Base-by-base conservation (phyloP, 495 filamentous ascomycete species). In the Ramalina intermedia region DNA sequence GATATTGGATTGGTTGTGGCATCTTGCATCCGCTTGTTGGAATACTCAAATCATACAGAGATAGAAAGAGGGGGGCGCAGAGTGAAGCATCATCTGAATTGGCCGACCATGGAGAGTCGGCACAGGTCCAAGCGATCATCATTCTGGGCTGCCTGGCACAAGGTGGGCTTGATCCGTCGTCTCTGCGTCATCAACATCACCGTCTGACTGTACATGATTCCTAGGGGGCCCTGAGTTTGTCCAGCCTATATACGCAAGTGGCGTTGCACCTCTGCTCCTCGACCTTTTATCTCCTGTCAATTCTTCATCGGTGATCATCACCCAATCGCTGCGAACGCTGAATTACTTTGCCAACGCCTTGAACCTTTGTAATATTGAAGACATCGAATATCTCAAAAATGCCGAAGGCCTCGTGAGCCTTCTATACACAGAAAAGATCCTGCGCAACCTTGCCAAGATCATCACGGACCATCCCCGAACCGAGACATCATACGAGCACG, bases 151-250 rank as follows among this genome's bases (percentile, higher is more conserved):
- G 84, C 62, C 69, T 98, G 55, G 85, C 85, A 38, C 78, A 83
- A 66, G 91, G 90, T 91, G 71, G 61, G 65, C 60, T 41, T 40
- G 16, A 48, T 41, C 46, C 35, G 37, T 24, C 14, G 4, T 12
- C 41, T 27, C 23, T 51, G 23, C 33, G 48, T 16, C 16, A 37
- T 17, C 12, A 36, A 18, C 27, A 41, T 42, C 20, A 36, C 38
- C 11, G 36, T 39, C 52, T 52, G 39, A 48, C 45, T 52, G 54
- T 58, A 20, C 50, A 62, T 50, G n/a, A 16, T 49, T 23, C 55
- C 49, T 60, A 94, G 89, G 86, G 58, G 90, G 91, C 26, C 76
- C 85, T 41, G 67, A 80, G 5, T 93, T 89, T 61, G 72, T 95
- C 37, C 62, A 69, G 6, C 81, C 91, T 23, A 68, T 98, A 40